A percentile compares a stretch with the other conserved stretches of the same genome.
These are phyloP conservation scores for Ustilago shanxiensis DNA, from an alignment of 1,284 basidiomycete genomes.

Conservation along the genomic window DNA sequence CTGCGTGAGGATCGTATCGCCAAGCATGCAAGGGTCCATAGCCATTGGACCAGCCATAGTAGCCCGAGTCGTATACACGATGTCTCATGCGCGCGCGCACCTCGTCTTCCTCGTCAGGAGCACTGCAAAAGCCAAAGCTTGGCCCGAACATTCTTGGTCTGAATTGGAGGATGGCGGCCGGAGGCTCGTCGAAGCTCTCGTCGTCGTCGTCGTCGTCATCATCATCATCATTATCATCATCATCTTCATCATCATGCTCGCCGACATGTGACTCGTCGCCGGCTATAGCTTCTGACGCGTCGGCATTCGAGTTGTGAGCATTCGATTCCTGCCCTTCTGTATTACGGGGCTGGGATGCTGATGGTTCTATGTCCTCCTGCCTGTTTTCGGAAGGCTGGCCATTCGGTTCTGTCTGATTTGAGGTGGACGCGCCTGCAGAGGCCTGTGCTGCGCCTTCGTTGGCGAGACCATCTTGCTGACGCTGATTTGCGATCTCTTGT, in stretches of 20 bases:
- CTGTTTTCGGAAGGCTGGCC: background rate
- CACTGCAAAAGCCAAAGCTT: conserved; percentile 45
- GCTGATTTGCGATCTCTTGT: conserved; percentile 40
- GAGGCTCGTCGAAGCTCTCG: conserved; percentile 43
- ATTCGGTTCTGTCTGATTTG: background rate
- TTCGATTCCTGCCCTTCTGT: background rate
- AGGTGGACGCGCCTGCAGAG: background rate
- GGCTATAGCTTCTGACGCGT: background rate
- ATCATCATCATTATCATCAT: background rate
- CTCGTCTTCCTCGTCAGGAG: conserved; percentile 43
- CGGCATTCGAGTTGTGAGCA: background rate
- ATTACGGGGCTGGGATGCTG: background rate
- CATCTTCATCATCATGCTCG: too few species aligned
- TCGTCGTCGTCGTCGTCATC: conserved; percentile 14
- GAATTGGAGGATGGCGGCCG: conserved; percentile 31
- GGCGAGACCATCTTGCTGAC: conserved; percentile 23
- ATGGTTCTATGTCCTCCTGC: background rate
- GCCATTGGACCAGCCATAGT: conserved; percentile 44
- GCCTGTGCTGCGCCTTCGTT: conserved; percentile 23
- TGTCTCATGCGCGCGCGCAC: conserved; percentile 42
- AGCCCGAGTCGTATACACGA: conserved; percentile 47
- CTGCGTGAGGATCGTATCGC: conserved; percentile 14
- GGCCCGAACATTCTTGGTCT: conserved; percentile 39
- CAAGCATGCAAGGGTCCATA: conserved; percentile 46
- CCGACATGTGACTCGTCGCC: background rate